Conservation (phyloP, 176 grass and related monocot species). For the Oryza australiensis region DNA sequence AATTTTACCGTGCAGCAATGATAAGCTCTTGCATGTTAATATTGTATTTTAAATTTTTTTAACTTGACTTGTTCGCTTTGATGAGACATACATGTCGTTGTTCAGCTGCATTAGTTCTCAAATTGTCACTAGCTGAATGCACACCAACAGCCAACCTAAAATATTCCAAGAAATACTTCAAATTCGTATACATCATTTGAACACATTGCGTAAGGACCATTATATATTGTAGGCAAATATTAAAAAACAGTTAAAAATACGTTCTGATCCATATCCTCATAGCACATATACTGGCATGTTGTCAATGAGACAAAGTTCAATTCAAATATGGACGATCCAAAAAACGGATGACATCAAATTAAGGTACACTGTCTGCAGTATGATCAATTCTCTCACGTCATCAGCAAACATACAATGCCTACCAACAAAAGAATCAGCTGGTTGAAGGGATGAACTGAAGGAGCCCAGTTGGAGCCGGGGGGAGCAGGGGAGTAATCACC, state of each 20-base stretch:
- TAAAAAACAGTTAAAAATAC: neutral
- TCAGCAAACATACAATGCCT: conserved; percentile 49
- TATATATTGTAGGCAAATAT: neutral
- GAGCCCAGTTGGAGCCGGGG: conserved; percentile 39
- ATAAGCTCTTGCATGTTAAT: neutral
- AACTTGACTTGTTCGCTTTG: neutral
- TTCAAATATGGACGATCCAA: conserved; percentile 10
- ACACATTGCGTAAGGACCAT: neutral
- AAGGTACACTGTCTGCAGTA: neutral
- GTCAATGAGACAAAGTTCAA: conserved; percentile 11
- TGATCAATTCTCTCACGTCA: conserved; percentile 42
- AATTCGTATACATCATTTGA: neutral
- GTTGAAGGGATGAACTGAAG: conserved; percentile 24
- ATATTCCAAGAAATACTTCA: neutral
- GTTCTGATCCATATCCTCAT: neutral
- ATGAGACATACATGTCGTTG: neutral
- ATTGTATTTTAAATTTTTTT: too few species aligned
- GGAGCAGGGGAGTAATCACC: conserved; percentile 63
- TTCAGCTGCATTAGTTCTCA: neutral
- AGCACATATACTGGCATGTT: neutral
- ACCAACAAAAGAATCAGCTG: conserved; percentile 51
- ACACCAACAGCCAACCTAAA: neutral
- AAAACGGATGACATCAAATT: neutral
- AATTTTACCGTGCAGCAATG: neutral
- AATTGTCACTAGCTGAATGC: neutral